A percentile compares a stretch with the other conserved stretches of the same genome.
phyloP scores from a whole-genome alignment of 805 yeast species.

The Huiozyma sinensis region DNA sequence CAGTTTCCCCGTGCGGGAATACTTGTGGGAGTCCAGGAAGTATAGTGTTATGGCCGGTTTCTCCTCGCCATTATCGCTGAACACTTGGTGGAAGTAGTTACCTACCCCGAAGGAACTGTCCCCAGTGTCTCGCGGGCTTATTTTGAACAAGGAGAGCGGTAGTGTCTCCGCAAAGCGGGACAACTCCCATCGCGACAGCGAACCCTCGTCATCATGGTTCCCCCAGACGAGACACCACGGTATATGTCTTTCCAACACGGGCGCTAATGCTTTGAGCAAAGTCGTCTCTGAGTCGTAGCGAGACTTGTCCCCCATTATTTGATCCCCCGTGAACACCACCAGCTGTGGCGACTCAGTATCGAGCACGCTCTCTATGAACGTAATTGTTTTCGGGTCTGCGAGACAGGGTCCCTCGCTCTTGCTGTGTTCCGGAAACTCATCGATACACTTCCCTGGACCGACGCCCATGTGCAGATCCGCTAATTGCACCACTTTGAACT shows the following conservation, averaged over 20 bases:
- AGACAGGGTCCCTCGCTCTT: conserved; percentile 35
- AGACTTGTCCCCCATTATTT: conserved; percentile 61
- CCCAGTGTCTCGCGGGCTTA: conserved; percentile 47
- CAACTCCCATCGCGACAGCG: conserved; percentile 45
- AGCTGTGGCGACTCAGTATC: conserved; percentile 75
- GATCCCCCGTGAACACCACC: conserved; percentile 86
- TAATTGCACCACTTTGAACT: conserved; percentile 72
- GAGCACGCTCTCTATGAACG: conserved; percentile 51
- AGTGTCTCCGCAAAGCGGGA: conserved; percentile 45
- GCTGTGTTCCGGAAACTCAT: conserved; percentile 48
- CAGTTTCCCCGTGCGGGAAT: conserved; percentile 54
- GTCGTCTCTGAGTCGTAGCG: conserved; percentile 79
- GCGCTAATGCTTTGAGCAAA: conserved; percentile 61
- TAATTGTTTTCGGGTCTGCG: conserved; percentile 67
- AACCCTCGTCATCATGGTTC: conserved; percentile 89
- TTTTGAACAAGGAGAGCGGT: conserved; percentile 55
- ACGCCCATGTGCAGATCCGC: conserved; percentile 91
- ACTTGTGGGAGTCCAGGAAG: conserved; percentile 77
- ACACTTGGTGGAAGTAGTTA: conserved; percentile 53
- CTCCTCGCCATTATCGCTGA: conserved; percentile 25
- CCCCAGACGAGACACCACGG: conserved; percentile 87
- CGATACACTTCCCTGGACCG: conserved; percentile 69
- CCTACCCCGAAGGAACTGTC: conserved; percentile 64
- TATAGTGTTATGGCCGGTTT: conserved; percentile 47
- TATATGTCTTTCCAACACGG: conserved; percentile 53